A percentile compares a stretch with the other conserved stretches of the same genome.
Conservation (phyloP, 192 early-diverging fungal genomes). For the Dispira parvispora region DNA sequence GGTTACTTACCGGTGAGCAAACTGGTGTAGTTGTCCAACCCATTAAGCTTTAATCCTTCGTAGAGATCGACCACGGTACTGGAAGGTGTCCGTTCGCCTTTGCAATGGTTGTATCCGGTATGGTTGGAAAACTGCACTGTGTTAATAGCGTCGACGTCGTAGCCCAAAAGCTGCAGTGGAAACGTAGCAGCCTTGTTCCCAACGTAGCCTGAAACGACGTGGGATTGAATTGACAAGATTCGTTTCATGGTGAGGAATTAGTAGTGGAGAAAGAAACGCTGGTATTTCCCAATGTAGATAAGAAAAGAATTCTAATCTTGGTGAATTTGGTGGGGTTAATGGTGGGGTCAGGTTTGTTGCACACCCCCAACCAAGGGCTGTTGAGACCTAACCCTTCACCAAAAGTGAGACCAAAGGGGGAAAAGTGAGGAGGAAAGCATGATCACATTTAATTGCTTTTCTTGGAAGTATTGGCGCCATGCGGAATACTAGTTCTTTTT, state of each 20-base stretch:
- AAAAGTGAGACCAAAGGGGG: too few species aligned
- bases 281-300: too few species aligned
- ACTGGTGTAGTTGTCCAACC: conserved; percentile 58
- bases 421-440: too few species aligned
- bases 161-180: conserved; percentile 76
- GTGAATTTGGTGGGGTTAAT: too few species aligned
- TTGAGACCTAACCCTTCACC: too few species aligned
- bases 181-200: conserved; percentile 87
- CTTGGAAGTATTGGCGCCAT: too few species aligned
- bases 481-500: too few species aligned
- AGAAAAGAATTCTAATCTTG: too few species aligned
- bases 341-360: too few species aligned
- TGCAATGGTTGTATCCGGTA: conserved; percentile 63
- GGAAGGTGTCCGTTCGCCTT: conserved; percentile 46
- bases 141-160: conserved; percentile 84
- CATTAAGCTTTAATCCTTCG: conserved; percentile 56
- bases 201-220: conserved; percentile 48
- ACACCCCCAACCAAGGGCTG: too few species aligned
- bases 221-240: conserved; percentile 35
- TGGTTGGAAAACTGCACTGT: conserved; percentile 93
- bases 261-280: too few species aligned
- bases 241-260: conserved; percentile 9
- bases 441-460: too few species aligned
- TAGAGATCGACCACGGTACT: conserved; percentile 48
- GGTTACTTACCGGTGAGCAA: conserved; percentile 50